These are phyloP conservation scores for Favolaschia claudopus DNA, from an alignment of 768 basidiomycete species.

Conservation along the genomic window DNA sequence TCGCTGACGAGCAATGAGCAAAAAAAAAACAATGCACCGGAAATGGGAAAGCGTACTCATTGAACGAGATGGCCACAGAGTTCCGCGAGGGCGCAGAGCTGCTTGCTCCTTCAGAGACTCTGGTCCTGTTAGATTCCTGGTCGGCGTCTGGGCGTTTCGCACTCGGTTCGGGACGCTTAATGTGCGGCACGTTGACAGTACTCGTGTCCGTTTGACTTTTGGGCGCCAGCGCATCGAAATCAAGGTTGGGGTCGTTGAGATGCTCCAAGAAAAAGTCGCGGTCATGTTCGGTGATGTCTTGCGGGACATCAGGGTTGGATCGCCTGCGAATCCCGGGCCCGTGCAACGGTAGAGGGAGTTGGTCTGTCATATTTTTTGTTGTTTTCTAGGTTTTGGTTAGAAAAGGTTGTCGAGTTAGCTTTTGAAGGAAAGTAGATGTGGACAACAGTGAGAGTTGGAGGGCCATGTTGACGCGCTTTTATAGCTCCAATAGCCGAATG, in stretches of 20 bases:
- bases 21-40: not conserved
- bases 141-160: too few relatives aligned
- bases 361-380: conserved; percentile 47
- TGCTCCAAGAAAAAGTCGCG: conserved; percentile 67
- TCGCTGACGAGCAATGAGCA: conserved; percentile 55
- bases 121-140: not conserved
- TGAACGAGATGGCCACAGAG: conserved; percentile 61
- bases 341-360: conserved; percentile 29
- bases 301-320: conserved; percentile 75
- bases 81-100: not conserved
- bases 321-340: conserved; percentile 49
- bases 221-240: too few relatives aligned
- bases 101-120: conserved; percentile 35
- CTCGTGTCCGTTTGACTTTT: too few relatives aligned
- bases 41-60: conserved; percentile 60
- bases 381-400: too few relatives aligned
- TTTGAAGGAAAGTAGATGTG: too few relatives aligned
- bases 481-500: not conserved
- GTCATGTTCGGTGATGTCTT: conserved; percentile 65
- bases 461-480: too few relatives aligned
- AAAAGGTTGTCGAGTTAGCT: too few relatives aligned
- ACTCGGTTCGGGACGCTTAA: not conserved
- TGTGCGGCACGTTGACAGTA: too few relatives aligned
- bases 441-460: too few relatives aligned
- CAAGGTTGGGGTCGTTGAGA: conserved; percentile 83